A percentile compares a stretch with the other conserved stretches of the same genome.
Conservation (phyloP, 2,329 filamentous ascomycete genomes). For the Nemania sp. region DNA sequence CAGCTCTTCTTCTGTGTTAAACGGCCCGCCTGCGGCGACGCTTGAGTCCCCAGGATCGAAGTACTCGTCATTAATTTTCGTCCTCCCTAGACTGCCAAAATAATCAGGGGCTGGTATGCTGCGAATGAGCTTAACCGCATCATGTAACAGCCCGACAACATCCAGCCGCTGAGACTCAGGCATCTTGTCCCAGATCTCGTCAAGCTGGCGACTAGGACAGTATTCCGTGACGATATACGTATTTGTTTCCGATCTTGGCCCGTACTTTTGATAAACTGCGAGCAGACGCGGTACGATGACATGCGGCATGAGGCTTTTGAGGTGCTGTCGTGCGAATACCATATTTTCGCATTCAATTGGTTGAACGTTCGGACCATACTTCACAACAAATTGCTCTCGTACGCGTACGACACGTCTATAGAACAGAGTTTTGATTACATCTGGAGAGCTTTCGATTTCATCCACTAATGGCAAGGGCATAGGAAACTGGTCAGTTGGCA, state of each 20-base stretch:
- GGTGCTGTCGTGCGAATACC: constrained; percentile 11
- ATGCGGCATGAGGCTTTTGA: constrained; percentile 6
- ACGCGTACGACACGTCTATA: constrained; percentile 5
- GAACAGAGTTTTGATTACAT: constrained; percentile 7
- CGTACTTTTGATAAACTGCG: constrained; percentile 6
- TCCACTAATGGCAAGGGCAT: neutral
- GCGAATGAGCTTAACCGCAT: neutral
- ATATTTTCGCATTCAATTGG: constrained; percentile 11
- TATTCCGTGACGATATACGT: constrained; percentile 10
- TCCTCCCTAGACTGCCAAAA: constrained; percentile 5
- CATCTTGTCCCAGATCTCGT: neutral
- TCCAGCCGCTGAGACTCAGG: neutral
- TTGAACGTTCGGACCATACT: neutral
- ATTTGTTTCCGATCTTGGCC: neutral
- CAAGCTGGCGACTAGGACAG: neutral
- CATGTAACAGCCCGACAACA: neutral
- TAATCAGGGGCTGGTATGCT: constrained; percentile 8
- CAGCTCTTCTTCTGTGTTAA: neutral
- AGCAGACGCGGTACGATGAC: neutral
- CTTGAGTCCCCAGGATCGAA: neutral
- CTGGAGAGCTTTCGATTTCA: constrained; percentile 11
- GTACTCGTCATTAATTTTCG: neutral
- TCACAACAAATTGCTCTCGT: constrained; percentile 9
- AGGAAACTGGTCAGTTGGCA: constrained; percentile 1
- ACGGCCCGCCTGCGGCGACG: neutral